phyloP scores from a whole-genome alignment of 768 basidiomycete species.

The Pleurotus giganteus region DNA sequence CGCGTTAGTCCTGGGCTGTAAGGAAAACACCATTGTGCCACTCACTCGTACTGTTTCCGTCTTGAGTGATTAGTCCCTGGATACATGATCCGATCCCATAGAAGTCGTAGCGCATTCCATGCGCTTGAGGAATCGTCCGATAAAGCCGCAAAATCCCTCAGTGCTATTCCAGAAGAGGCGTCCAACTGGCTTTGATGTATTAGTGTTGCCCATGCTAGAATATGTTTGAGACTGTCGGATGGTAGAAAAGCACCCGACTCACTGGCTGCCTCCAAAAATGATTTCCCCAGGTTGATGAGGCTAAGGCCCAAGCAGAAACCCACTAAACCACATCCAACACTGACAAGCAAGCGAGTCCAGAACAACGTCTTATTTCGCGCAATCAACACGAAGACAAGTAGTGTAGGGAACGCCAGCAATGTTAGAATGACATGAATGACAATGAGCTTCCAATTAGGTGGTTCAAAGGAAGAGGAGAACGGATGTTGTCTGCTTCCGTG shows the following conservation, averaged over 20 bases:
- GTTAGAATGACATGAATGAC: neutral
- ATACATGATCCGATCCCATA: slow-evolving; percentile 2
- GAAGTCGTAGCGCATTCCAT: slow-evolving; percentile 1
- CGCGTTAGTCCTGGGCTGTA: slow-evolving; percentile 20
- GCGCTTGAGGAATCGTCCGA: slow-evolving; percentile 17
- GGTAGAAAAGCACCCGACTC: slow-evolving; percentile 12
- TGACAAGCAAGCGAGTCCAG: slow-evolving; percentile 37
- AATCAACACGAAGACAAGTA: neutral
- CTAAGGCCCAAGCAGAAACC: slow-evolving; percentile 31
- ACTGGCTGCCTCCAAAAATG: slow-evolving; percentile 39
- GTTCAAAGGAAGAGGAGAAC: slow-evolving; percentile 1
- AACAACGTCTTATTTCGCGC: slow-evolving; percentile 24
- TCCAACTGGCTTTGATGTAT: slow-evolving; percentile 36
- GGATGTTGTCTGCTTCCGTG: slow-evolving; percentile 1
- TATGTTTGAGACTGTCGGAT: neutral
- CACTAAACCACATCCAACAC: slow-evolving; percentile 30
- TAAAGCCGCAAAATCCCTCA: slow-evolving; percentile 34
- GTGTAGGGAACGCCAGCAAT: slow-evolving; percentile 2
- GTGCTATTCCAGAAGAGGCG: slow-evolving; percentile 25
- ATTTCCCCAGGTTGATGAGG: slow-evolving; percentile 25
- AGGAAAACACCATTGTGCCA: neutral
- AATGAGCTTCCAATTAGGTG: slow-evolving; percentile 2
- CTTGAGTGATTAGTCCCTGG: neutral
- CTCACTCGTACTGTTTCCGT: slow-evolving; percentile 6
- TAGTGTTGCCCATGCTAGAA: slow-evolving; percentile 41